These are phyloP conservation scores for Arthrobotrys musiformis DNA, from an alignment of 2,329 filamentous ascomycete genomes.

Conservation along the genomic window DNA sequence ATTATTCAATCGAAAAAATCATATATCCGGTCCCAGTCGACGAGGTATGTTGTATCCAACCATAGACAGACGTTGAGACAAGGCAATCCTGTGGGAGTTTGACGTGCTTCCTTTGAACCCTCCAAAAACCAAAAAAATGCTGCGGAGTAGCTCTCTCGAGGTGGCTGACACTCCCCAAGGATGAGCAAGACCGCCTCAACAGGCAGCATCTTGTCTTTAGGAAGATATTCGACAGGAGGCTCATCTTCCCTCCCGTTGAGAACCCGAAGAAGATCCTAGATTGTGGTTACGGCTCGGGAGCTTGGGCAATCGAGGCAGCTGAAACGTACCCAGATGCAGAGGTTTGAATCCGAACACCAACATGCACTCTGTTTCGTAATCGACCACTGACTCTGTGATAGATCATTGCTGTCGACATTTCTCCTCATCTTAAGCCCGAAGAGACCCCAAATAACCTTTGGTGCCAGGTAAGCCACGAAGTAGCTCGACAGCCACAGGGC, in stretches of 20 bases:
- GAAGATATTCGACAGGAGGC: slow-evolving; percentile 73
- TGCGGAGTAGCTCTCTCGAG: neutral
- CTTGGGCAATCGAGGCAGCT: slow-evolving; percentile 77
- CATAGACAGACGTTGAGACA: neutral
- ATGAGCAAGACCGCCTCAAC: slow-evolving; percentile 74
- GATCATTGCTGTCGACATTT: slow-evolving; percentile 78
- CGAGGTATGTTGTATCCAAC: slow-evolving; percentile 68
- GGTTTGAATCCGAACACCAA: slow-evolving; percentile 65
- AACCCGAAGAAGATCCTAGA: slow-evolving; percentile 73
- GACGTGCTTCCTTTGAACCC: slow-evolving; percentile 16
- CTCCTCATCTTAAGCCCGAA: slow-evolving; percentile 75
- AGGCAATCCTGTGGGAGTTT: slow-evolving; percentile 35
- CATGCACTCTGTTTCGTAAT: slow-evolving; percentile 56
- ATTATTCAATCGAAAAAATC: slow-evolving; percentile 72
- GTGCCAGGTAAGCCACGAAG: slow-evolving; percentile 67
- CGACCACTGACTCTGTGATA: slow-evolving; percentile 61
- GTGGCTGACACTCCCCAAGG: slow-evolving; percentile 64
- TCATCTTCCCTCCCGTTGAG: slow-evolving; percentile 76
- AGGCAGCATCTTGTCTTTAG: slow-evolving; percentile 73
- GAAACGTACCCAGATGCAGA: slow-evolving; percentile 73
- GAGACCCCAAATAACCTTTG: slow-evolving; percentile 74
- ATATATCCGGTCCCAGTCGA: slow-evolving; percentile 77
- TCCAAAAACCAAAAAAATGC: neutral
- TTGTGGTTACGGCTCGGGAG: slow-evolving; percentile 76
- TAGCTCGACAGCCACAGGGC: slow-evolving; percentile 1